Conservation (phyloP, 441 rosid genomes). For the Omphalea diandra region DNA sequence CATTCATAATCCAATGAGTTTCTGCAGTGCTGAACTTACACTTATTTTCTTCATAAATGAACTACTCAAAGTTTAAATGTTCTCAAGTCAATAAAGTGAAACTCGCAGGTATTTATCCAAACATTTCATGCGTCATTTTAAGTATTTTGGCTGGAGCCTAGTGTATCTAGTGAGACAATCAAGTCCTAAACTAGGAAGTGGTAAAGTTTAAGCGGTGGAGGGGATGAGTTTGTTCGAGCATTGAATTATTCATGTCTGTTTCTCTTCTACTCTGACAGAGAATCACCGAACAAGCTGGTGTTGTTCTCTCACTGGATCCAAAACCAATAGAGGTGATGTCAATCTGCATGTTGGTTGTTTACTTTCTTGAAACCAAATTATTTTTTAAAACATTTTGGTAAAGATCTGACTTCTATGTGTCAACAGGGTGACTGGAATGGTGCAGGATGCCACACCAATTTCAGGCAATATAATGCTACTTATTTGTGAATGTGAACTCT, state of each 20-base stretch:
- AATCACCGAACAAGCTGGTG: conserved; percentile 97
- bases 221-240: background rate
- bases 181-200: background rate
- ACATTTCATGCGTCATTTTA: conserved; percentile 7
- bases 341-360: background rate
- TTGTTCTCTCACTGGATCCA: conserved; percentile 88
- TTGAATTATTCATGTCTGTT: background rate
- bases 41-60: background rate
- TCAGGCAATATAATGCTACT: conserved; percentile 42
- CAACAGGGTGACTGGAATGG: conserved; percentile 98
- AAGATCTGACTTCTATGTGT: conserved; percentile 9
- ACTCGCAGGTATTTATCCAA: too few species aligned
- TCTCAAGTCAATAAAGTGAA: background rate
- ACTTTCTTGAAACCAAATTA: background rate
- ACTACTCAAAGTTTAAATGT: background rate
- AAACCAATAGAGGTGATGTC: conserved; percentile 76
- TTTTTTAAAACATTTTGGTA: background rate
- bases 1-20: background rate
- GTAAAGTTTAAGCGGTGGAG: background rate
- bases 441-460: conserved; percentile 98
- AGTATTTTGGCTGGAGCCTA: background rate
- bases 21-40: background rate
- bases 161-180: background rate
- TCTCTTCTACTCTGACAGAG: conserved; percentile 50
- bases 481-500: background rate